Conservation (phyloP, 148 eudicot genomes). For the Cornus florida region DNA sequence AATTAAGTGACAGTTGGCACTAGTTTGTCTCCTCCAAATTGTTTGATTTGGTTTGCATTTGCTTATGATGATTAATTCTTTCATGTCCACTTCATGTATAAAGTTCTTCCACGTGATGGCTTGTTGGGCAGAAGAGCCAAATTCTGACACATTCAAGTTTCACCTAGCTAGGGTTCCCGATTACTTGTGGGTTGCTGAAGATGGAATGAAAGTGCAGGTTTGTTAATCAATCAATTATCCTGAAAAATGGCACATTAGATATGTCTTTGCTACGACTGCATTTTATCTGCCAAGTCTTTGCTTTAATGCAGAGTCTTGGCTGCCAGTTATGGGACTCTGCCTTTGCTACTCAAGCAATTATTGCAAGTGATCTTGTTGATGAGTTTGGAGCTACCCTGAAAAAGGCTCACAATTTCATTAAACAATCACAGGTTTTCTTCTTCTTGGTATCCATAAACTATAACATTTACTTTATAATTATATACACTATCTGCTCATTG, state of each 20-base stretch:
- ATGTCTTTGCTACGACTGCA: no score
- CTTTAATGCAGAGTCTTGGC: constrained; percentile 18
- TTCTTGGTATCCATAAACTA: no score
- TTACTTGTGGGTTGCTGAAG: constrained; percentile 21
- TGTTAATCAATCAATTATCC: neutral
- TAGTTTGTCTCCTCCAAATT: no score
- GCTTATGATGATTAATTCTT: no score
- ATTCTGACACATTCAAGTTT: constrained; percentile 9
- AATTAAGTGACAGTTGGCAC: no score
- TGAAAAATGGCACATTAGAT: no score
- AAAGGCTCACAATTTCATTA: constrained; percentile 7
- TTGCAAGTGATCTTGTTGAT: constrained; percentile 2
- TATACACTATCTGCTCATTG: no score
- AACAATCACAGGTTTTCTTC: constrained; percentile 14
- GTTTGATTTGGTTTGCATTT: no score
- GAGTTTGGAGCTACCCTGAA: constrained; percentile 6
- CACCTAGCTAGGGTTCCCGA: constrained; percentile 20
- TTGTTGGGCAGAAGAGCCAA: constrained; percentile 17
- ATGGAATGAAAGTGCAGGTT: constrained; percentile 20
- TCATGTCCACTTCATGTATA: no score
- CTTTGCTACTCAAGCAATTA: constrained; percentile 18
- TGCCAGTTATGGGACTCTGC: constrained; percentile 22
- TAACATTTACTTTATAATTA: no score
- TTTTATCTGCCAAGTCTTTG: no score
- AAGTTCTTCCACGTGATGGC: constrained; percentile 12